A percentile compares a stretch with the other conserved stretches of the same genome.
Evolutionary conservation across 192 early-diverging fungal genomes (phyloP).

Genomic region (Podochytrium sp.): DNA sequence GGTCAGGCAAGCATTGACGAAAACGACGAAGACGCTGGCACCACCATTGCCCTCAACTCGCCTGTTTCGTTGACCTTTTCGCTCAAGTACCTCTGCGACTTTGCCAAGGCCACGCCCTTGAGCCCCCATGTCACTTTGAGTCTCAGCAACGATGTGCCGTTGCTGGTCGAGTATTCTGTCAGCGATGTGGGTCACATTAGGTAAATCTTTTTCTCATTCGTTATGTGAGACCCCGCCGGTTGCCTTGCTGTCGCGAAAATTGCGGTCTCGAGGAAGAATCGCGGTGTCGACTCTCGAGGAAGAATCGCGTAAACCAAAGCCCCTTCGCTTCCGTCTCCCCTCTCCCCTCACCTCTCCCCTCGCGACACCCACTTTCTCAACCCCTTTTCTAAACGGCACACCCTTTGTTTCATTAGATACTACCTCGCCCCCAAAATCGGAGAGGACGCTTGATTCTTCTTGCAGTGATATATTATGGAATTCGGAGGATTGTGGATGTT

Average conservation of each 20-base stretch:
- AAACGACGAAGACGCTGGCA: conserved; percentile 47
- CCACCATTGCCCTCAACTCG: conserved; percentile 80
- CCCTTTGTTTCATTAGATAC: no score
- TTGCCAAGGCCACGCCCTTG: conserved; percentile 92
- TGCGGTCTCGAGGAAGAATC: neutral
- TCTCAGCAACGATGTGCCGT: conserved; percentile 85
- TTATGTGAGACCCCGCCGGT: neutral
- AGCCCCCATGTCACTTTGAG: conserved; percentile 75
- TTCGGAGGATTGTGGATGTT: no score
- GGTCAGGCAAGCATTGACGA: conserved; percentile 74
- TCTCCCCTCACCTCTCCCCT: no score
- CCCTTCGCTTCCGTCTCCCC: neutral
- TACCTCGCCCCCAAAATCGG: conserved; percentile 86
- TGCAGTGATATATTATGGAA: no score
- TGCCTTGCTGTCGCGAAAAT: neutral
- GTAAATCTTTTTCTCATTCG: conserved; percentile 39
- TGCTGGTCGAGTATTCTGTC: conserved; percentile 94
- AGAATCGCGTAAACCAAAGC: neutral
- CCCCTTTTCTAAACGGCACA: no score
- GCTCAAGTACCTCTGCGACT: conserved; percentile 93
- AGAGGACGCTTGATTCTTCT: conserved; percentile 52
- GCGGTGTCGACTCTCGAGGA: neutral
- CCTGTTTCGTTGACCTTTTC: conserved; percentile 85
- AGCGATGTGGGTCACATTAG: conserved; percentile 87
- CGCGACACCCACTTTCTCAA: no score